Conservation (phyloP, 176 grass and related monocot genomes). For the Eragrostis nindensis region DNA sequence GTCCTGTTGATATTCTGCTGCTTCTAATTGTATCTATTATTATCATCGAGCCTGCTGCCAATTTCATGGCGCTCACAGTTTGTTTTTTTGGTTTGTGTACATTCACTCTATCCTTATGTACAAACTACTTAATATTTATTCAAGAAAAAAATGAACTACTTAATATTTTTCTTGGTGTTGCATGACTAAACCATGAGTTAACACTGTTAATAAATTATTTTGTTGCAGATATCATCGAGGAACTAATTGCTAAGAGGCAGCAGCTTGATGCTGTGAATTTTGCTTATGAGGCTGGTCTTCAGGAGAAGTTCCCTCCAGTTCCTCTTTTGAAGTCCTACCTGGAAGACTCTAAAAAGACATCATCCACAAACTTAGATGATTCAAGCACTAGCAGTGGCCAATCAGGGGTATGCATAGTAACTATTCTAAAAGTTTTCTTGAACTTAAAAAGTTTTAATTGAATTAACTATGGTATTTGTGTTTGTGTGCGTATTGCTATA, state of each 20-base stretch:
- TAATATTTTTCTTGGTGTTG: conserved; percentile 8
- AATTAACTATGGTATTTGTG: background rate
- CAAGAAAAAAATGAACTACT: no score
- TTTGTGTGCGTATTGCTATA: conserved; percentile 1
- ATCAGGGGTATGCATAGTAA: conserved; percentile 52
- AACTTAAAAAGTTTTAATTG: conserved; percentile 4
- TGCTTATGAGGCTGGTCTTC: conserved; percentile 80
- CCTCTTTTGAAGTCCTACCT: conserved; percentile 90
- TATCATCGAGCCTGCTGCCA: conserved; percentile 18
- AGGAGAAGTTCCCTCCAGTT: conserved; percentile 77
- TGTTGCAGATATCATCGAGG: conserved; percentile 81
- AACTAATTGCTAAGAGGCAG: conserved; percentile 86
- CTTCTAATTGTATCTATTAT: conserved; percentile 10
- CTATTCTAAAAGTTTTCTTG: conserved; percentile 2
- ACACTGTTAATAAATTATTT: background rate
- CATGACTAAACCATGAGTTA: background rate
- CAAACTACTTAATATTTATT: conserved; percentile 4
- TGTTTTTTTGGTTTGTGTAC: conserved; percentile 10
- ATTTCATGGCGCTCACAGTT: background rate
- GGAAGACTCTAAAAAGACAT: conserved; percentile 66
- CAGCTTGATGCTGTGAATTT: conserved; percentile 95
- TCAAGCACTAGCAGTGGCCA: conserved; percentile 62
- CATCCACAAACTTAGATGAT: conserved; percentile 48
- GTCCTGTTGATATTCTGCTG: background rate
- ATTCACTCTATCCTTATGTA: background rate